Evolutionary conservation across 2,329 filamentous ascomycete genomes (phyloP).

Genomic region (Coniella lustricola): DNA sequence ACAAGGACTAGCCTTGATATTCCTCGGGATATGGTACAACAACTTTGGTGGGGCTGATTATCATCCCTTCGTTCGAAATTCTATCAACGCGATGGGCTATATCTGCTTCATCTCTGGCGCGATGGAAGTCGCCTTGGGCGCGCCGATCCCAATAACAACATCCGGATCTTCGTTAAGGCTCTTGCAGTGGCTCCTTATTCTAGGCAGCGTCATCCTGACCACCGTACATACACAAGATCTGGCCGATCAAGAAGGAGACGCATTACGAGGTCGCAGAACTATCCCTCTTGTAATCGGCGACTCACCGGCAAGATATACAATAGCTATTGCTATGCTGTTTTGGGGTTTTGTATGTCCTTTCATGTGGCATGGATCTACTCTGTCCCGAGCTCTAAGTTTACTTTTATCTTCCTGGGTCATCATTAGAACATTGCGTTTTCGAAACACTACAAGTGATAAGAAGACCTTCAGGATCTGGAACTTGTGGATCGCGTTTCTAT

Average conservation of each 20-base stretch:
- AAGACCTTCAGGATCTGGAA: conserved; percentile 22
- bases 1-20: conserved; percentile 17
- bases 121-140: conserved; percentile 20
- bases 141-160: neutral
- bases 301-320: neutral
- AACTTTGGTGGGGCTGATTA: conserved; percentile 23
- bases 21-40: conserved; percentile 25
- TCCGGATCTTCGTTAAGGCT: neutral
- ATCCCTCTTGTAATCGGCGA: conserved; percentile 17
- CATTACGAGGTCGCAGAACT: conserved; percentile 15
- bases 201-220: conserved; percentile 16
- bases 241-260: conserved; percentile 21
- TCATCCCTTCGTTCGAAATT: conserved; percentile 23
- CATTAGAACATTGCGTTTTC: no score
- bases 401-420: no score
- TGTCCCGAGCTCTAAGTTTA: conserved; percentile 13
- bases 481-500: no score
- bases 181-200: conserved; percentile 15
- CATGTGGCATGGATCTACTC: neutral
- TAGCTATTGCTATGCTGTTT: neutral
- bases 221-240: conserved; percentile 23
- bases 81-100: conserved; percentile 25
- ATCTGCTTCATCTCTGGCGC: conserved; percentile 24
- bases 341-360: neutral
- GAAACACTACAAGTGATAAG: conserved; percentile 18